Percentiles rank a stretch among this genome's conserved stretches.
These are phyloP conservation scores for Naganishia friedmannii DNA, from an alignment of 768 basidiomycete species.

Conservation along the genomic window DNA sequence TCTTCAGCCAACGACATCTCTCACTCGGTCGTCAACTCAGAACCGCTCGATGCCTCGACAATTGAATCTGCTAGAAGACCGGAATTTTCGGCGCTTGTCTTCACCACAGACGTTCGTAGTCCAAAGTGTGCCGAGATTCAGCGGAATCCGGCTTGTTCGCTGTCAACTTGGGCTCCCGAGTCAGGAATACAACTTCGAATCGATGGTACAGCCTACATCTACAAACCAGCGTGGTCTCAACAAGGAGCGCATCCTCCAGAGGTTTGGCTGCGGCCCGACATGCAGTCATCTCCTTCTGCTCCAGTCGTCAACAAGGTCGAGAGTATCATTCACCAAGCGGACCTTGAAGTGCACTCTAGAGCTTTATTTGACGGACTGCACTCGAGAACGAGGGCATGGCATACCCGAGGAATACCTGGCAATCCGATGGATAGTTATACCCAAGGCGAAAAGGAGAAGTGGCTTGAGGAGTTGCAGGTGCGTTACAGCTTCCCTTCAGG, in stretches of 20 bases:
- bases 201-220: conserved; percentile 8
- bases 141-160: conserved; percentile 15
- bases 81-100: conserved; percentile 10
- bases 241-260: not conserved
- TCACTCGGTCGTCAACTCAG: not conserved
- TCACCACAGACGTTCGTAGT: conserved; percentile 19
- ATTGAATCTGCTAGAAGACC: not conserved
- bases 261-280: not conserved
- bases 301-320: not conserved
- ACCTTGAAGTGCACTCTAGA: conserved; percentile 1
- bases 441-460: not conserved
- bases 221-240: conserved; percentile 7
- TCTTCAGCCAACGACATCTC: not conserved
- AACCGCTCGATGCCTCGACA: not conserved
- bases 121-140: conserved; percentile 20
- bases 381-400: conserved; percentile 11
- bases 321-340: not conserved
- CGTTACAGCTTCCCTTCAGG: not conserved
- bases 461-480: conserved; percentile 7
- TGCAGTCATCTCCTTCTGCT: not conserved
- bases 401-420: conserved; percentile 3
- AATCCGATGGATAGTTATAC: not conserved
- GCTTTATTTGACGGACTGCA: conserved; percentile 1
- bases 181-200: conserved; percentile 15
- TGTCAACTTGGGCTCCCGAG: conserved; percentile 19